phyloP scores from a whole-genome alignment of 2,329 filamentous ascomycete species.

The Curvularia verruculosa region DNA sequence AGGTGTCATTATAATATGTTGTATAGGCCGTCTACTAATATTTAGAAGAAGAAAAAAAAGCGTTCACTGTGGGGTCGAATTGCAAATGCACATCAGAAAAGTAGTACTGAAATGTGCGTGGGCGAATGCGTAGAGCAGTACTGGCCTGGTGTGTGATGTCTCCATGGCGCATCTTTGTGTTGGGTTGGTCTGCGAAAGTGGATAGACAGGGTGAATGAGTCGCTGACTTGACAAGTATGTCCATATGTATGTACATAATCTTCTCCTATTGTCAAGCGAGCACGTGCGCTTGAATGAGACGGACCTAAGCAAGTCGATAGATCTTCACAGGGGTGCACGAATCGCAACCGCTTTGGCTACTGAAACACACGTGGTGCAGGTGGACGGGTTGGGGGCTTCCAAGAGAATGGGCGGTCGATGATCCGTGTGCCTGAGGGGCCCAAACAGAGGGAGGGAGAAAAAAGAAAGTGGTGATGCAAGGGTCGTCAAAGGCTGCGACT shows the following conservation, averaged over 20 bases:
- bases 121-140: neutral
- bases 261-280: conserved; percentile 12
- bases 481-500: conserved; percentile 8
- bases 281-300: conserved; percentile 17
- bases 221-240: neutral
- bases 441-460: conserved; percentile 6
- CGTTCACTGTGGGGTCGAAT: neutral
- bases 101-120: neutral
- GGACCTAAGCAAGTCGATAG: conserved; percentile 11
- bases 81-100: neutral
- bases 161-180: conserved; percentile 2
- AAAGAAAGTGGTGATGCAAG: conserved; percentile 8
- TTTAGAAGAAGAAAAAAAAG: neutral
- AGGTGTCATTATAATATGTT: no score
- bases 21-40: neutral
- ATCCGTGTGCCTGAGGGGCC: neutral
- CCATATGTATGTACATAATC: neutral
- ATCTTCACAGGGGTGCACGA: conserved; percentile 22
- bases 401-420: conserved; percentile 9
- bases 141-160: conserved; percentile 4
- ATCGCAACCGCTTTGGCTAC: conserved; percentile 13
- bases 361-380: conserved; percentile 22
- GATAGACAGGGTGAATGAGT: conserved; percentile 12
- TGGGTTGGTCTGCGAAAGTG: neutral
- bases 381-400: conserved; percentile 13